Percentiles rank a stretch among this genome's conserved stretches.
These are phyloP conservation scores for Triadica sebifera DNA, from an alignment of 345 rosid species.

Conservation along the genomic window DNA sequence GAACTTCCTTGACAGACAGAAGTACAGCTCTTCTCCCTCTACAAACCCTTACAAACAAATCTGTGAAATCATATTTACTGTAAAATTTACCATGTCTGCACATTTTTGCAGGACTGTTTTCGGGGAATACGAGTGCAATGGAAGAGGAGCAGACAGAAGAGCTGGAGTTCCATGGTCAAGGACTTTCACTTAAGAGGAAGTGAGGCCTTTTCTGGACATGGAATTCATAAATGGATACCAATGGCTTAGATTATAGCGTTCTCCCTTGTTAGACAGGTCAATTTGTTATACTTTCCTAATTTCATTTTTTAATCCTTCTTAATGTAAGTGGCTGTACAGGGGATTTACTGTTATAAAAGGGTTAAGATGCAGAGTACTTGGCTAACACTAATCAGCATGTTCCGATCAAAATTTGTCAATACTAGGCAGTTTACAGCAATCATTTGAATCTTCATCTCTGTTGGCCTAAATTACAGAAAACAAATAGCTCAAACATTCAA, in stretches of 20 bases:
- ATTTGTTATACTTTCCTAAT: conserved; percentile 12
- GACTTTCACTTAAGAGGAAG: conserved; percentile 46
- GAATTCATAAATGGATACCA: conserved; percentile 66
- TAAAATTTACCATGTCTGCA: neutral
- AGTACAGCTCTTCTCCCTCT: conserved; percentile 28
- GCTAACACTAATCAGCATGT: neutral
- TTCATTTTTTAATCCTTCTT: conserved; percentile 13
- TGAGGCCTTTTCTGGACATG: conserved; percentile 48
- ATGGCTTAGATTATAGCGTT: conserved; percentile 78
- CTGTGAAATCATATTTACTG: neutral
- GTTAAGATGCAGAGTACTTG: too few species aligned
- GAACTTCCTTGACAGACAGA: conserved; percentile 50
- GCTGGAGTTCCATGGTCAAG: conserved; percentile 70
- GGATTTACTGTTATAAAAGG: neutral
- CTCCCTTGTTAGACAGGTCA: neutral
- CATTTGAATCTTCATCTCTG: too few species aligned
- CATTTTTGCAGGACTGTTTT: conserved; percentile 58
- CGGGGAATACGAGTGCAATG: conserved; percentile 77
- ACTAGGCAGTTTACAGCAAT: too few species aligned
- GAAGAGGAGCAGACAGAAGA: conserved; percentile 67
- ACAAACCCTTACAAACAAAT: neutral
- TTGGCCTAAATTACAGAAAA: too few species aligned
- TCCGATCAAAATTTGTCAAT: neutral
- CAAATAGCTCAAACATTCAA: neutral
- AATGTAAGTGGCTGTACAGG: neutral